Evolutionary conservation across 495 filamentous ascomycete genomes (phyloP).

Genomic region (Amphirosellinia nigrospora): DNA sequence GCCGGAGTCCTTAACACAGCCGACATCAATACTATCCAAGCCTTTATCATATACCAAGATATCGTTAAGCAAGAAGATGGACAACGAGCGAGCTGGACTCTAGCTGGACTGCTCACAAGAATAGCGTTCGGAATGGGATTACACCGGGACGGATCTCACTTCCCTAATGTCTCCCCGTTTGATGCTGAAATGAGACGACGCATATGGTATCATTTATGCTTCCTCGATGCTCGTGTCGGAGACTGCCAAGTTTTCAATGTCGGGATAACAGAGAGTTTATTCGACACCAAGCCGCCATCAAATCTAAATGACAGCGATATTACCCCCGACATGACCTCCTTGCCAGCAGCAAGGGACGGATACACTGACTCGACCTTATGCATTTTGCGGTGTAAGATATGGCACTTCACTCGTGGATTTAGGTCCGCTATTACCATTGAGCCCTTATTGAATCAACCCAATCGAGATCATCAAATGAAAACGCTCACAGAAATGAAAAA

Average conservation of each 20-base stretch:
- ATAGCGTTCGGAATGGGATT: slow-evolving; percentile 23
- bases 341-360: slow-evolving; percentile 4
- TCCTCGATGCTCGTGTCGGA: slow-evolving; percentile 19
- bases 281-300: slow-evolving; percentile 18
- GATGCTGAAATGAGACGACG: slow-evolving; percentile 60
- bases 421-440: neutral
- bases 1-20: slow-evolving; percentile 20
- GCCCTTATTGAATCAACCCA: neutral
- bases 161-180: slow-evolving; percentile 39
- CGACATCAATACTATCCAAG: slow-evolving; percentile 20
- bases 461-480: neutral
- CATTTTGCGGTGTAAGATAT: slow-evolving; percentile 18
- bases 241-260: slow-evolving; percentile 23
- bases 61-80: slow-evolving; percentile 9
- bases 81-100: slow-evolving; percentile 14
- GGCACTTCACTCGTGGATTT: slow-evolving; percentile 13
- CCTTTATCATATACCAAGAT: slow-evolving; percentile 13
- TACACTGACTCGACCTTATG: slow-evolving; percentile 22
- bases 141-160: slow-evolving; percentile 25
- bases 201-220: slow-evolving; percentile 46
- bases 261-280: slow-evolving; percentile 1
- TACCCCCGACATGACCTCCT: neutral
- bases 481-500: neutral
- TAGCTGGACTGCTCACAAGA: slow-evolving; percentile 21
- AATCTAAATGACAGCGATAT: slow-evolving; percentile 24